Evolutionary conservation across 2,329 filamentous ascomycete species (phyloP).

Genomic region (Stagonosporopsis vannaccii): DNA sequence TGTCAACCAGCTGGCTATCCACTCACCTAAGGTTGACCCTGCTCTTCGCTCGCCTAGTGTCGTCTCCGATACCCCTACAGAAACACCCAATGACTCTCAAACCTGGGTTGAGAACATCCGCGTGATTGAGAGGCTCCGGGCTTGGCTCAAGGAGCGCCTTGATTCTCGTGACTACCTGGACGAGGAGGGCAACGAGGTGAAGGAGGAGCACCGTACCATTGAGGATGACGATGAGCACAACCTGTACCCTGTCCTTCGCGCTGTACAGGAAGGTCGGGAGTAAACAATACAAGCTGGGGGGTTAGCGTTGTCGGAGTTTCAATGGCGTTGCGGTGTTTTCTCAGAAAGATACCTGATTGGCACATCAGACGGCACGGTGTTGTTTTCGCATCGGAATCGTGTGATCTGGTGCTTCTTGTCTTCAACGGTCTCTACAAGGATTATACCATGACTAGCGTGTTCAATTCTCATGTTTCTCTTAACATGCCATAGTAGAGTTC

Average conservation of each 20-base stretch:
- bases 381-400: slow-evolving; percentile 17
- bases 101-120: slow-evolving; percentile 70
- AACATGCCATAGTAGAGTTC: slow-evolving; percentile 19
- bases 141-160: slow-evolving; percentile 64
- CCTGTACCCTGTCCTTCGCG: slow-evolving; percentile 51
- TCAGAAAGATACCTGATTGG: slow-evolving; percentile 15
- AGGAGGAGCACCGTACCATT: slow-evolving; percentile 39
- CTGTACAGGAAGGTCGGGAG: slow-evolving; percentile 50
- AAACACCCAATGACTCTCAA: slow-evolving; percentile 41
- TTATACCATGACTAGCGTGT: slow-evolving; percentile 15
- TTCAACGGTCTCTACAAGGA: slow-evolving; percentile 12
- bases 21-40: slow-evolving; percentile 52
- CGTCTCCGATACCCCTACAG: slow-evolving; percentile 45
- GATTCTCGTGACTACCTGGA: slow-evolving; percentile 59
- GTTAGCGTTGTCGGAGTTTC: slow-evolving; percentile 25
- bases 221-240: slow-evolving; percentile 51
- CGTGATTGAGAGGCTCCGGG: slow-evolving; percentile 66
- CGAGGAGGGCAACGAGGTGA: slow-evolving; percentile 40
- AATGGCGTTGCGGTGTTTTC: slow-evolving; percentile 26
- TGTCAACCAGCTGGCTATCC: slow-evolving; percentile 49
- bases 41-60: slow-evolving; percentile 50
- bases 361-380: slow-evolving; percentile 13
- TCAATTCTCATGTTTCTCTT: slow-evolving; percentile 11
- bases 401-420: slow-evolving; percentile 10
- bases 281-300: slow-evolving; percentile 20